A percentile compares a stretch with the other conserved stretches of the same genome.
Evolutionary conservation across 1,284 basidiomycete genomes (phyloP).

Genomic region (Ganoderma sp.): DNA sequence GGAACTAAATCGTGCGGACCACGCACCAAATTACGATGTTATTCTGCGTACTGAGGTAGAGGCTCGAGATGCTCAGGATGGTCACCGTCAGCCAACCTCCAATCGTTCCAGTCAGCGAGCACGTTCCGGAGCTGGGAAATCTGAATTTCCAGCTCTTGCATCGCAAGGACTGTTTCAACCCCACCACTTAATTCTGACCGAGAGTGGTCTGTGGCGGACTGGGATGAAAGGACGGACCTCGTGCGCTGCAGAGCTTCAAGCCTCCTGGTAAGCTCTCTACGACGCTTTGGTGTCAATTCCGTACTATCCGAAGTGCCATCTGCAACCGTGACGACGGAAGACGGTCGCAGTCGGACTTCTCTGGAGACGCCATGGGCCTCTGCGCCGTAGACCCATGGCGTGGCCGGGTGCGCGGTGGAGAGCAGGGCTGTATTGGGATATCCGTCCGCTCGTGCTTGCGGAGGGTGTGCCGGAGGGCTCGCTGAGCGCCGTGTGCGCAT

Average conservation of each 20-base stretch:
- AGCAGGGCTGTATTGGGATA: too few relatives aligned
- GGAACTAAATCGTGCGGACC: too few relatives aligned
- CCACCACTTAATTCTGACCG: too few relatives aligned
- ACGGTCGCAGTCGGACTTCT: too few relatives aligned
- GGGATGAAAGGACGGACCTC: background rate
- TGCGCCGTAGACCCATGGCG: too few relatives aligned
- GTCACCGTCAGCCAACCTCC: background rate
- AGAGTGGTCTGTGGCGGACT: background rate
- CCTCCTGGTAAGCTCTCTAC: background rate
- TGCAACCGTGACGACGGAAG: background rate
- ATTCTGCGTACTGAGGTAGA: background rate
- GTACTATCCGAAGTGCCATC: background rate
- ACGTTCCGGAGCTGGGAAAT: background rate
- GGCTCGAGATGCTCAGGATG: background rate
- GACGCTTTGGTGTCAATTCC: background rate
- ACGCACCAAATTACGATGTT: background rate
- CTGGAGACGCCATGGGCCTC: background rate
- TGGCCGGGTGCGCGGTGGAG: too few relatives aligned
- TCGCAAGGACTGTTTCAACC: background rate
- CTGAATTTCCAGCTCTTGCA: background rate
- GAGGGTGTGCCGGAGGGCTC: too few relatives aligned
- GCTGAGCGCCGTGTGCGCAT: background rate
- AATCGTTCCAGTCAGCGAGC: background rate
- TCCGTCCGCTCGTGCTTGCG: too few relatives aligned
- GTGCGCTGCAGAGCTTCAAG: background rate